A percentile compares a stretch with the other conserved stretches of the same genome.
These are phyloP conservation scores for Trichoderma citrinoviride DNA, from an alignment of 2,329 filamentous ascomycete species.

Conservation along the genomic window DNA sequence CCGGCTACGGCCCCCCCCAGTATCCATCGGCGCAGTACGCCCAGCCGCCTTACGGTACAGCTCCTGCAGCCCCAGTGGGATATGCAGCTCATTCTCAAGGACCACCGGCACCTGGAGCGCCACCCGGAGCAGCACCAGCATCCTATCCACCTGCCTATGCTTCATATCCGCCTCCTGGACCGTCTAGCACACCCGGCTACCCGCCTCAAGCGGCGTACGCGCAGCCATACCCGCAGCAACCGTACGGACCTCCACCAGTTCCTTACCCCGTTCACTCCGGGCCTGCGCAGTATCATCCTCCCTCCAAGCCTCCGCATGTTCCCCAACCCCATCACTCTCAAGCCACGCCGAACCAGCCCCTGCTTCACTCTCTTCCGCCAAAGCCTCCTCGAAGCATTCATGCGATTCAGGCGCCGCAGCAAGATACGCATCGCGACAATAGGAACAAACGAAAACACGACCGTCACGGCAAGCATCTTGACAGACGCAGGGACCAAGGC, in stretches of 20 bases:
- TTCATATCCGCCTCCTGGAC: conserved; percentile 27
- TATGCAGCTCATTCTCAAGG: conserved; percentile 22
- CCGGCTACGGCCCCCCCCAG: conserved; percentile 30
- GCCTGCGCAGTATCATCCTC: conserved; percentile 14
- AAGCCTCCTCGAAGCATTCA: conserved; percentile 33
- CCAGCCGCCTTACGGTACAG: conserved; percentile 25
- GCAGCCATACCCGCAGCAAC: conserved; percentile 24
- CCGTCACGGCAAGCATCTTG: conserved; percentile 33
- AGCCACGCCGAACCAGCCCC: conserved; percentile 23
- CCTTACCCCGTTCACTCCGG: conserved; percentile 26
- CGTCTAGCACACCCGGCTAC: conserved; percentile 17
- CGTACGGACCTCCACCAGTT: conserved; percentile 27
- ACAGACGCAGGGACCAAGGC: conserved; percentile 31
- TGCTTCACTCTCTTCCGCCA: conserved; percentile 32
- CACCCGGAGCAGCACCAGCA: background rate
- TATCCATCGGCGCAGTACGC: conserved; percentile 30
- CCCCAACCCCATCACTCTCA: conserved; percentile 23
- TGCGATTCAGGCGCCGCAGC: too few species aligned
- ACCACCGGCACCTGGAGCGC: conserved; percentile 8
- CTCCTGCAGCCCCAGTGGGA: conserved; percentile 23
- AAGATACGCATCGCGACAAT: conserved; percentile 32
- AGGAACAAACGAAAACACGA: conserved; percentile 35
- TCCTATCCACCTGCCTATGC: conserved; percentile 18
- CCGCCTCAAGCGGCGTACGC: conserved; percentile 18
- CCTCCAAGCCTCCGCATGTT: conserved; percentile 23